Evolutionary conservation across 805 yeast species (phyloP).

Genomic region (Starmerella khaoyaiensis): DNA sequence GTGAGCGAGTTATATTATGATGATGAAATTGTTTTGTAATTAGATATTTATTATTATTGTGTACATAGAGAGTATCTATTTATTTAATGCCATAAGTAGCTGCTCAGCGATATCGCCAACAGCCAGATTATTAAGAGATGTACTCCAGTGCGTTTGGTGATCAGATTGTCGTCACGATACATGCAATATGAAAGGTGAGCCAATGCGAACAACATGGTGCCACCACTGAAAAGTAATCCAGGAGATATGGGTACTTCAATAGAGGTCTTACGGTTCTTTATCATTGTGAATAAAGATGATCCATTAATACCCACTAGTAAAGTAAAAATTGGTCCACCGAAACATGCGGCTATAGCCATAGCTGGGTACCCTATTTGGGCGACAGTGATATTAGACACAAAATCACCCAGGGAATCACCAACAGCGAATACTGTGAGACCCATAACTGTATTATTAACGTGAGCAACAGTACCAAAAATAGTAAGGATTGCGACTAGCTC

Average conservation of each 20-base stretch:
- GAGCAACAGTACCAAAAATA: constrained; percentile 44
- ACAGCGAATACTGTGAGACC: constrained; percentile 84
- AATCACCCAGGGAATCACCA: constrained; percentile 87
- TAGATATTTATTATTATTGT: too few relatives aligned
- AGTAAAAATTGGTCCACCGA: constrained; percentile 81
- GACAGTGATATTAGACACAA: constrained; percentile 68
- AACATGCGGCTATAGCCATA: constrained; percentile 91
- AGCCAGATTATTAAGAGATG: constrained; percentile 34
- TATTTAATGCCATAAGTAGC: neutral
- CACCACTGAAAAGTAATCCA: constrained; percentile 31
- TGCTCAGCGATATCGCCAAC: constrained; percentile 26
- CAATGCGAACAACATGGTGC: constrained; percentile 32
- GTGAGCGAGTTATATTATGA: neutral
- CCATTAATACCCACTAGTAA: constrained; percentile 68
- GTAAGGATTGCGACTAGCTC: constrained; percentile 56
- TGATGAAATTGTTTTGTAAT: too few relatives aligned
- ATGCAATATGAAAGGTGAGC: constrained; percentile 31
- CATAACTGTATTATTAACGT: constrained; percentile 61
- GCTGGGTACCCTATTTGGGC: constrained; percentile 71
- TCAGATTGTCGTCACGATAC: constrained; percentile 34
- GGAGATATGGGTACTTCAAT: constrained; percentile 32
- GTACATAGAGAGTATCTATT: neutral
- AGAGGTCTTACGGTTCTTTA: constrained; percentile 18
- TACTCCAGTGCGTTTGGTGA: constrained; percentile 32
- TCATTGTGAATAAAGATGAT: constrained; percentile 44